phyloP scores from a whole-genome alignment of 192 early-diverging fungal genomes.

The Fimicolochytrium jonesii region DNA sequence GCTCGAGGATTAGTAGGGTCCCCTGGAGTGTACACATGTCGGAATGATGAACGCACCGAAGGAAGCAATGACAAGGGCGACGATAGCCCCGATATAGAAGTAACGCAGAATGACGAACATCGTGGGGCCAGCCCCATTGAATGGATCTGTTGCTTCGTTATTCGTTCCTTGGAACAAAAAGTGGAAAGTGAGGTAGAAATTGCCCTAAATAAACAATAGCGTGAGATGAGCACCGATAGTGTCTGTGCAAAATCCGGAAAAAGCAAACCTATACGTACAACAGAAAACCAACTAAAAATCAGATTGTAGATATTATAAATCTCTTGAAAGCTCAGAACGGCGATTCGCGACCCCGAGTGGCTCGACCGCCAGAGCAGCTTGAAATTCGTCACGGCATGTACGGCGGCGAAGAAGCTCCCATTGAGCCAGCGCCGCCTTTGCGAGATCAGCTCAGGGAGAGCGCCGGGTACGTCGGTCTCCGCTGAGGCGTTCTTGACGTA shows the following conservation, averaged over 20 bases:
- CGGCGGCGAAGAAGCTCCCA: conserved; percentile 88
- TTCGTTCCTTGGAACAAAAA: conserved; percentile 19
- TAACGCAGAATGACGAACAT: conserved; percentile 17
- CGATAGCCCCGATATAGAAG: conserved; percentile 23
- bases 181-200: conserved; percentile 28
- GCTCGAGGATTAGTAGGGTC: conserved; percentile 5
- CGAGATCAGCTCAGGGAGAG: conserved; percentile 83
- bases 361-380: conserved; percentile 68
- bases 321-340: conserved; percentile 71
- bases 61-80: conserved; percentile 42
- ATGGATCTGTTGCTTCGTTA: conserved; percentile 19
- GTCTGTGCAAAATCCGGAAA: not conserved
- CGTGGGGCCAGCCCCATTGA: conserved; percentile 13
- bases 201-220: conserved; percentile 9
- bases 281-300: conserved; percentile 58
- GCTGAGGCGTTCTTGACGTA: conserved; percentile 80
- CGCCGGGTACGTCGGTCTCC: conserved; percentile 87
- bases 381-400: conserved; percentile 77
- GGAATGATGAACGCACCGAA: conserved; percentile 34
- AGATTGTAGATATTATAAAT: conserved; percentile 76
- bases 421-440: conserved; percentile 95
- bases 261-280: conserved; percentile 16
- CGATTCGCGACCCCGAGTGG: conserved; percentile 66
- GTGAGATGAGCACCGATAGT: not conserved
- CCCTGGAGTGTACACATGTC: too few relatives aligned